A percentile compares a stretch with the other conserved stretches of the same genome.
These are phyloP conservation scores for Trichoderma sp. DNA, from an alignment of 2,329 filamentous ascomycete species.

Conservation along the genomic window DNA sequence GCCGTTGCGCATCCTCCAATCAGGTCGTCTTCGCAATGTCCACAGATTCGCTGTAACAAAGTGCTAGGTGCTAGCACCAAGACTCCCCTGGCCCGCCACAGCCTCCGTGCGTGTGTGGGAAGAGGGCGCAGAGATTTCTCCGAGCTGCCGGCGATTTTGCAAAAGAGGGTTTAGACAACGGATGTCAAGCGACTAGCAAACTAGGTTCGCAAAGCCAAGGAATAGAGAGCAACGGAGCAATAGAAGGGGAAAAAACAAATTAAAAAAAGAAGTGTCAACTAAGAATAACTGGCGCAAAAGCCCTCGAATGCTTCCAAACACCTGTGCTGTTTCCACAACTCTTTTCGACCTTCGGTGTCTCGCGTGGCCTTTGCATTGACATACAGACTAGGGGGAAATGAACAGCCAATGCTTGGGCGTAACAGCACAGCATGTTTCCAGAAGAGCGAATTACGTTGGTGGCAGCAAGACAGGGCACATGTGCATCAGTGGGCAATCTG, in stretches of 20 bases:
- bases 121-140: constrained; percentile 4
- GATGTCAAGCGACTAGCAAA: background rate
- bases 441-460: constrained; percentile 18
- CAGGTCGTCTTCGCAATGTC: background rate
- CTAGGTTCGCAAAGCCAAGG: background rate
- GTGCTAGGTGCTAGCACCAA: background rate
- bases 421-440: constrained; percentile 12
- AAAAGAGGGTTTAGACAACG: background rate
- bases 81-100: background rate
- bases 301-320: background rate
- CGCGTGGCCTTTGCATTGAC: constrained; percentile 19
- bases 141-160: background rate
- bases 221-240: background rate
- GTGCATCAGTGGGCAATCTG: constrained; percentile 14
- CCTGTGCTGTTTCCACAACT: background rate
- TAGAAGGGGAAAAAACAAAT: background rate
- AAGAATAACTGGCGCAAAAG: background rate
- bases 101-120: background rate
- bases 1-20: background rate
- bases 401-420: constrained; percentile 15
- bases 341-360: constrained; percentile 14
- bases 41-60: background rate
- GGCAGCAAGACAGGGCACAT: constrained; percentile 2
- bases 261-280: background rate
- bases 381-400: constrained; percentile 11